Evolutionary conservation across 345 rosid species (phyloP), one percentile per base, ranked within the genome.

Genomic region (Eucalyptus cladocalyx): DNA sequence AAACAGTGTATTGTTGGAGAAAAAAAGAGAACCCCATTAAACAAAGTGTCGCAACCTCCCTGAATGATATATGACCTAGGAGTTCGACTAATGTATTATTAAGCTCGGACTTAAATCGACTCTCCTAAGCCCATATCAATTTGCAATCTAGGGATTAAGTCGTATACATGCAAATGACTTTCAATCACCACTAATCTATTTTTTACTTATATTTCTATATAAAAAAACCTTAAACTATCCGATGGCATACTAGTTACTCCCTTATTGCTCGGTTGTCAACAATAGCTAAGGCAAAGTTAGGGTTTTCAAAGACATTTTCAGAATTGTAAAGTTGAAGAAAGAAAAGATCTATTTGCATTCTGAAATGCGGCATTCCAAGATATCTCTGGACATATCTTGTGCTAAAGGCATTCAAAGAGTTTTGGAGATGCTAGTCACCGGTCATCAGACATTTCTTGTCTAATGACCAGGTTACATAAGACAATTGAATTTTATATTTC

Each of bases 161-260:
- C 1, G 2, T 54, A 4, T 4, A 23, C 26, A 54, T 0, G 60
- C 1, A 54, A 54, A 54, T 21, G 11, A 54, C 5, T 54, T 54
- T 54, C 28, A 54, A 9, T 54, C 3, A 4, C 60, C 60, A 56
- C 11, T 23, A 56, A 56, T 56, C 0, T 54, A 54, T 23, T 56
- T 2, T 2, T 56, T 8, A 0, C 21, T 17, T 54, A 0, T 17
- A 4, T 4, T 4, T 4, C 0, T 56, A 21, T 7, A 53, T 4
- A 56, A 56, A 23, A 23, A 56, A 56, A 56, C 62, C 28, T 56
- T 56, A 56, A 56, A 23, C 28, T 56, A 56, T 56, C 23, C 0
- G 0, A 53, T 53, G 56, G 24, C 1, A 53, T 2, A 19, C 4
- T 3, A 2, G 10, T 8, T 7, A 8, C 56, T 53, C 56, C 56